Percentiles rank a stretch among this genome's conserved stretches.
These are phyloP conservation scores for Sinapis alba DNA, from an alignment of 441 rosid genomes.

Conservation along the genomic window DNA sequence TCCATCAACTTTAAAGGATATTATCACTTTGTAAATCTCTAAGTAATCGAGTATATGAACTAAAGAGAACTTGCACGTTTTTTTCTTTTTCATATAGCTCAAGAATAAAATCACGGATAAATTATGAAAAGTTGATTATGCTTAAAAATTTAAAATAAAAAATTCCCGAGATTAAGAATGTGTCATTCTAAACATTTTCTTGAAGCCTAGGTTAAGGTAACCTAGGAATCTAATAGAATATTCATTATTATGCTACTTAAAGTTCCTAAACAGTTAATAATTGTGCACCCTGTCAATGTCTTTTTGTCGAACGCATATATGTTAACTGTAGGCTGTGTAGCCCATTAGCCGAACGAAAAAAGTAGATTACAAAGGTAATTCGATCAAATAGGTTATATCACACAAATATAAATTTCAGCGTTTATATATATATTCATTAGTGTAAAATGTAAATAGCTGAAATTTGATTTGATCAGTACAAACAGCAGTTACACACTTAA, in stretches of 20 bases:
- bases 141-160: neutral
- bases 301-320: neutral
- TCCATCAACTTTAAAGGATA: neutral
- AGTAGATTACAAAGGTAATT: neutral
- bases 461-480: neutral
- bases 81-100: neutral
- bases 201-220: constrained; percentile 1
- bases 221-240: neutral
- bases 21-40: neutral
- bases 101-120: neutral
- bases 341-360: neutral
- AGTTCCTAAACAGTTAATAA: neutral
- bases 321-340: neutral
- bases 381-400: neutral
- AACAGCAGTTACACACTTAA: neutral
- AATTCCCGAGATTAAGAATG: neutral
- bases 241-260: neutral
- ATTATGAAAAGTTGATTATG: neutral
- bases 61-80: neutral
- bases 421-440: neutral
- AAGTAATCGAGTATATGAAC: neutral
- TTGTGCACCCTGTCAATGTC: neutral
- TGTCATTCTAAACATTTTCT: neutral
- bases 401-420: neutral
- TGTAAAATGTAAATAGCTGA: neutral